Base-by-base conservation (phyloP, 1,284 basidiomycete genomes). In the Apiotrichum laibachii region DNA sequence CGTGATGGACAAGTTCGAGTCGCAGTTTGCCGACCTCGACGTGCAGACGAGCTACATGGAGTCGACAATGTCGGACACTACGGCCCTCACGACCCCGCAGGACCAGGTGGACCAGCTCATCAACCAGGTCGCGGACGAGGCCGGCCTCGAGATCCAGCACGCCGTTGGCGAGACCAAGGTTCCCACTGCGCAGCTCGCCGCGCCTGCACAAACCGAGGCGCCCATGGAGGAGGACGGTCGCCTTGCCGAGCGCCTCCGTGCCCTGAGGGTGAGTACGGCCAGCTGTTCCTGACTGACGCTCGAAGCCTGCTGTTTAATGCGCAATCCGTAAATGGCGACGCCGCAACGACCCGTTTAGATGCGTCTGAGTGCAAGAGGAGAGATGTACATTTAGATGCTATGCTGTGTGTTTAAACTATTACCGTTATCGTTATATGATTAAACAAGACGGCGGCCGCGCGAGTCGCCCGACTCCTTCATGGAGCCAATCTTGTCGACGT, bases 31-130 rank as follows among this genome's bases (percentile, higher is more conserved):
- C 59, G 96, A 99, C 78, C 85, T 99, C 43, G 96, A 99, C 73
- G 96, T 98, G 6, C 96, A 99, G 78, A 96, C 96, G 5, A 90
- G 88, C 5, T 95, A 95, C 80, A 96, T 99, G 92, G 96, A 99
- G 75, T 90, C 92, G 60, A 88, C 93, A 31, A 97, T 99, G 87
- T 88, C 88, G 21, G 86, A 89, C 57, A 93, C 94, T 15, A 96
- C 92, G 1, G 96, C 94, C 18, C 85, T 90, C 46, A 88, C 90
- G 10, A 96, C 90, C 19, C 96, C 96, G 0, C 94, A 98, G 77
- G 96, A 99, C 79, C 93, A 99, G 77, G 89, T 99, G 68, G 96
- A 99, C 73, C 79, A 83, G 40, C 85, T 99, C 22, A 84, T 99
- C 83, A 86, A 89, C 62, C 92, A 93, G 79, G 93, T 92, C 18